phyloP scores from a whole-genome alignment of 345 rosid genomes.

The Boechera divaricarpa region DNA sequence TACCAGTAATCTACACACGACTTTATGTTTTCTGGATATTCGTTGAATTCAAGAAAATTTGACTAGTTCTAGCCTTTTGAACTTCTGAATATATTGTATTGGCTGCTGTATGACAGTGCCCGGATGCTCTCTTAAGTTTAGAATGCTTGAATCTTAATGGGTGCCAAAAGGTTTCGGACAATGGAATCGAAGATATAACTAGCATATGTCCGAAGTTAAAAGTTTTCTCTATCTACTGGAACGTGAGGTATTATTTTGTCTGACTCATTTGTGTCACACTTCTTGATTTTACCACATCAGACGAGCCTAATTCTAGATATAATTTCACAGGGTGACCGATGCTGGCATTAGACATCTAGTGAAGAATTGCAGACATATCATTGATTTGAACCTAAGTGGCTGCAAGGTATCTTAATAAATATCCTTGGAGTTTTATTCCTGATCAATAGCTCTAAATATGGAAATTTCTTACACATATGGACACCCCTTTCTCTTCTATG shows the following conservation, averaged over 20 bases:
- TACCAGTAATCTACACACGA: neutral
- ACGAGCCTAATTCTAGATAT: constrained; percentile 17
- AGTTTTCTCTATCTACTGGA: constrained; percentile 88
- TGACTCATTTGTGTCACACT: neutral
- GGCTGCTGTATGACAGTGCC: constrained; percentile 52
- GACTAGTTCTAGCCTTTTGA: neutral
- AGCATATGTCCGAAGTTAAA: constrained; percentile 68
- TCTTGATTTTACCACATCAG: constrained; percentile 17
- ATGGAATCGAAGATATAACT: constrained; percentile 72
- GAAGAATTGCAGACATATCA: constrained; percentile 62
- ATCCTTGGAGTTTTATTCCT: constrained; percentile 27
- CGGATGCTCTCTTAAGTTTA: constrained; percentile 59
- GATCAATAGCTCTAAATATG: constrained; percentile 14
- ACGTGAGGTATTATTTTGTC: constrained; percentile 67
- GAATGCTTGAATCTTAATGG: constrained; percentile 86
- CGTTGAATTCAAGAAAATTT: neutral
- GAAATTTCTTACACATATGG: constrained; percentile 1
- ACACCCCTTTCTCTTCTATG: neutral
- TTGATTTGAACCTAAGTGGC: constrained; percentile 88
- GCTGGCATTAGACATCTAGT: constrained; percentile 64
- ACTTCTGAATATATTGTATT: neutral
- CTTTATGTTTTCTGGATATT: constrained; percentile 1
- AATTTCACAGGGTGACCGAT: constrained; percentile 70
- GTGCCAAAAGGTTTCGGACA: constrained; percentile 95
- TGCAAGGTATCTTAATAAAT: constrained; percentile 68